Percentiles rank a stretch among this genome's conserved stretches.
phyloP scores from a whole-genome alignment of 257 asterid genomes.

The Agastache rugosa region DNA sequence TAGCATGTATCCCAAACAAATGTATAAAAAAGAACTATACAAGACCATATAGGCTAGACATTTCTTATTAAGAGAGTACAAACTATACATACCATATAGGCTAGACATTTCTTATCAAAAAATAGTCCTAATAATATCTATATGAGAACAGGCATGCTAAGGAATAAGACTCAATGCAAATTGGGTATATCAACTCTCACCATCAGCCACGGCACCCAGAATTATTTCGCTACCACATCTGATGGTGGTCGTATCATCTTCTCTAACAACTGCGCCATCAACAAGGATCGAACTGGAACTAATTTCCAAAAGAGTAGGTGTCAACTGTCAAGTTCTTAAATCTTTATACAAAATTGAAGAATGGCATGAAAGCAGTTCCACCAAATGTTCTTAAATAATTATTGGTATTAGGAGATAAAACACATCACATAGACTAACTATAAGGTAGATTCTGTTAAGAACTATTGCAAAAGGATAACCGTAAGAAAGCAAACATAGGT shows the following conservation, averaged over 20 bases:
- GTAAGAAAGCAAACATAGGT: conserved; percentile 1
- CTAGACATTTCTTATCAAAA: neutral
- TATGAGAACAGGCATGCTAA: conserved; percentile 16
- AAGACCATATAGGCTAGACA: neutral
- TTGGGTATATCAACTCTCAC: conserved; percentile 42
- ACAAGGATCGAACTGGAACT: conserved; percentile 66
- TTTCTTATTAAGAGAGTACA: neutral
- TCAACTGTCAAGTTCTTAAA: conserved; percentile 38
- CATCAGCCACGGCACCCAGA: conserved; percentile 66
- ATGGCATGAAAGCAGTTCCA: conserved; percentile 26
- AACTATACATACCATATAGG: neutral
- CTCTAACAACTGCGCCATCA: conserved; percentile 68
- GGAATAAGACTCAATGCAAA: conserved; percentile 18
- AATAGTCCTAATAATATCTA: conserved; percentile 3
- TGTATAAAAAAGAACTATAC: neutral
- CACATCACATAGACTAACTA: neutral
- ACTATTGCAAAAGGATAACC: conserved; percentile 6
- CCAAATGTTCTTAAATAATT: neutral
- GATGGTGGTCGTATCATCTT: conserved; percentile 59
- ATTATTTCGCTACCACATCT: conserved; percentile 87
- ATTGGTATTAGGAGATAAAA: neutral
- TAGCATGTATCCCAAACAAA: neutral
- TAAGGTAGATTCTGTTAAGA: conserved; percentile 1
- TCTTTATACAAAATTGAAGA: conserved; percentile 4
- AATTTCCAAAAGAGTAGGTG: conserved; percentile 35